These are phyloP conservation scores for Botrytis pseudocinerea DNA, from an alignment of 2,329 filamentous ascomycete genomes.

Conservation along the genomic window DNA sequence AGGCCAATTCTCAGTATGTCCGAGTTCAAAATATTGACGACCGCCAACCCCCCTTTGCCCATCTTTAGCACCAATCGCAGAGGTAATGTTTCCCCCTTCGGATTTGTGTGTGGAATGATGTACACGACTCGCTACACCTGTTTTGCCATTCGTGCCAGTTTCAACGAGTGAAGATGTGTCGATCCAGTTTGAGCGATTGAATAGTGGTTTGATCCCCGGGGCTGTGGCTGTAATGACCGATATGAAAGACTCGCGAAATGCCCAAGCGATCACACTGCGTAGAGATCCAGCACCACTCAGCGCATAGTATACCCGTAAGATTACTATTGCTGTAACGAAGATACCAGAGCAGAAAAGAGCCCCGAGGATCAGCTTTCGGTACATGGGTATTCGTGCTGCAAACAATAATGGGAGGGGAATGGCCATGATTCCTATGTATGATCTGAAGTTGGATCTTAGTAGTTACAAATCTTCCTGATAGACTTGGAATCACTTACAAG, in stretches of 20 bases:
- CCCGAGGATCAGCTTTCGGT: constrained; percentile 1
- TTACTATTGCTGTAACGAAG: background rate
- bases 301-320: background rate
- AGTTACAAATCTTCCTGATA: background rate
- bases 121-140: background rate
- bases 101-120: background rate
- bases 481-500: background rate
- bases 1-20: background rate
- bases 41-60: background rate
- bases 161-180: background rate
- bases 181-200: constrained; percentile 2
- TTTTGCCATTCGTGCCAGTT: background rate
- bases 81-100: background rate
- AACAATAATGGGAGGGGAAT: constrained; percentile 2
- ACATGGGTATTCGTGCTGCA: background rate
- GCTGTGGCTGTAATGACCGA: background rate
- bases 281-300: background rate
- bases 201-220: background rate
- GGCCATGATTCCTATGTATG: constrained; percentile 6
- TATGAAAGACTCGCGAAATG: constrained; percentile 6
- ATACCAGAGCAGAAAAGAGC: constrained; percentile 3
- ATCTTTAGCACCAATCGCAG: background rate
- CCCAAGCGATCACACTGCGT: background rate
- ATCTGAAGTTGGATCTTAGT: background rate
- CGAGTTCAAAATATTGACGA: constrained; percentile 10